phyloP scores from a whole-genome alignment of 2,329 filamentous ascomycete species.

The Fusarium continuum region DNA sequence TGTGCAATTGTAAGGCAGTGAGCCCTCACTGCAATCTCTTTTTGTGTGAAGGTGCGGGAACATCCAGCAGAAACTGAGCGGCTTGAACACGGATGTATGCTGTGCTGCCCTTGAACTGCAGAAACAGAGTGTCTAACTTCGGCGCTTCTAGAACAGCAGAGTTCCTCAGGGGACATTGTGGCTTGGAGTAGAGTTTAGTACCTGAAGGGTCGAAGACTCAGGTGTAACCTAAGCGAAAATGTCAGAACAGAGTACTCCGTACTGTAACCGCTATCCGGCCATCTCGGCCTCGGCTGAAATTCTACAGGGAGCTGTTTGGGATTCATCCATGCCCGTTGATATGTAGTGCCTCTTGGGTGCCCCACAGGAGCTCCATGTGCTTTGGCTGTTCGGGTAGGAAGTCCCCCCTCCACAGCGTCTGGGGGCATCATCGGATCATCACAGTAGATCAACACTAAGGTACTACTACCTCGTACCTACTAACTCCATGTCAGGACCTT shows the following conservation, averaged over 20 bases:
- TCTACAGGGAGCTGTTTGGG: conserved; percentile 24
- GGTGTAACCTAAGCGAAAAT: neutral
- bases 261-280: neutral
- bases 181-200: conserved; percentile 34
- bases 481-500: neutral
- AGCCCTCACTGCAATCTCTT: conserved; percentile 14
- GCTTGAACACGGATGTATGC: neutral
- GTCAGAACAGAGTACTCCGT: too few relatives aligned
- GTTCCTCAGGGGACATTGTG: conserved; percentile 27
- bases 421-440: conserved; percentile 39
- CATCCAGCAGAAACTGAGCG: neutral
- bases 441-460: too few relatives aligned
- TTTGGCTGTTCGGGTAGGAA: conserved; percentile 13
- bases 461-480: neutral
- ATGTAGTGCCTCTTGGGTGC: neutral
- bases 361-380: conserved; percentile 33
- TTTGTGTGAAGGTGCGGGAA: neutral
- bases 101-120: conserved; percentile 6
- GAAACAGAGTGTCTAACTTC: conserved; percentile 9
- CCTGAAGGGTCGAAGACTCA: conserved; percentile 14
- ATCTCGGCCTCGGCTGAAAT: conserved; percentile 14
- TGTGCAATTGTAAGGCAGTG: neutral
- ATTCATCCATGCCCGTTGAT: conserved; percentile 22
- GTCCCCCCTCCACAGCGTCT: conserved; percentile 30
- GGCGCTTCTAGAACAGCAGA: conserved; percentile 31